Base-by-base conservation (phyloP, 495 filamentous ascomycete genomes). In the Friedmanniomyces endolithicus region DNA sequence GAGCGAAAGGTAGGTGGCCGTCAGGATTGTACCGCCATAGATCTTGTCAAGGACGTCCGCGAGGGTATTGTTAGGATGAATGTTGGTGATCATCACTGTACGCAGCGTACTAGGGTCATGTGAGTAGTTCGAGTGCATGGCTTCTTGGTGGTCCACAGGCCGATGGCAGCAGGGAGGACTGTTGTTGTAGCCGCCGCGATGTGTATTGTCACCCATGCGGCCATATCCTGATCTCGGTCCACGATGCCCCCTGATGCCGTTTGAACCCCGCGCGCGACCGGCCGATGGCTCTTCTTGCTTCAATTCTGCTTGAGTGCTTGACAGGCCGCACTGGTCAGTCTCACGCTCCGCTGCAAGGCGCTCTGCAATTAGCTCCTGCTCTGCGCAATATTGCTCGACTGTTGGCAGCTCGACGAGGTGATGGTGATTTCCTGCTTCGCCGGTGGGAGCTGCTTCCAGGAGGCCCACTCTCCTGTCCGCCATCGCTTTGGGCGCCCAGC, bases 21-120 rank as follows among this genome's bases (percentile, higher is more conserved):
- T 33, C 14, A 59, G 9, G 20, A 59, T 45, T 33, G 23, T 53
- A 22, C 56, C 56, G 17, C 50, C 44, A 17, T 27, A 33, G 43
- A 59, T 45, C 25, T 45, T 50, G 25, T 53, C 50, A 14, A 59
- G 39, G 6, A 55, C 37, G 1, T 59, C 51, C 7, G 56, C 44
- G 1, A 59, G 24, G 2, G 33, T 48, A 17, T 29, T 31, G 34
- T 46, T 50, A 2, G 50, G 20, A 11, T 50, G 56, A 31, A 59
- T 48, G 23, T 37, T 37, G 20, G 6, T 22, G 29, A 59, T 54
- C 29, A 54, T 17, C 2, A 55, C 45, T 16, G 41, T 59, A n/a
- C 49, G 50, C 14, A 47, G 25, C 6, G 27, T 11, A 6, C 31
- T 33, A 6, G 50, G 37, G 22, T 52, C 43, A 25, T 52, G 46